Base-by-base conservation (phyloP, 2,329 filamentous ascomycete species). In the Cladosporium cucumerinum region DNA sequence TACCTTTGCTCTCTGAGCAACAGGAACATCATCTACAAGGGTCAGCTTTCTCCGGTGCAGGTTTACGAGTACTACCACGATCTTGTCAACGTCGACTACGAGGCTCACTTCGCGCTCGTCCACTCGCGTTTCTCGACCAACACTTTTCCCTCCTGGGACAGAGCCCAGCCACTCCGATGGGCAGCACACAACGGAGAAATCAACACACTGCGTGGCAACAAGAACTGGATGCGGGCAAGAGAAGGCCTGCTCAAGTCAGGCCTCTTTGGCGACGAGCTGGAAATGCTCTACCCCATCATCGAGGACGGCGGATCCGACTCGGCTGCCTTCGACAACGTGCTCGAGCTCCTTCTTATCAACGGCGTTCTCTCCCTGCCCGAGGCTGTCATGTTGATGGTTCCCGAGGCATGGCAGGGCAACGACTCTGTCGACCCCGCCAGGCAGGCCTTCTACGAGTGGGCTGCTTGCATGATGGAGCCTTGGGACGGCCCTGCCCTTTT, bases 1-100 rank as follows among this genome's bases (percentile, higher is more conserved):
- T 98, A 98, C 79, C 85, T 98, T 66, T 98, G 94, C 85, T 97
- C 93, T 58, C 82, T 98, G 71, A 95, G 89, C 79, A 97, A 97
- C 87, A 93, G 93, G 82, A 98, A 98, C 82, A 98, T 98, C 80
- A 92, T 98, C 66, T 98, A 98, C 86, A 98, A 98, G 85, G 94
- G 94, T 69, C 95, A 98, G 78, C 84, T 98, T 70, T 90, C 94
- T 52, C 94, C 94, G 26, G 87, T 94, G 32, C 94, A 98, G 82
- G 94, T 98, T 61, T 98, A 98, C 81, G 90, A 96, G 77, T 98
- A 98, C 83, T 98, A 96, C 81, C 92, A 97, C 79, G 94, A 98
- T 82, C 82, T 98, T 77, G 91, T 97, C 71, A 96, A 95, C 72
- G 94, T 96, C 70, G 94, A 98, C 78, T 98, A 96, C 79, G 92